A percentile compares a stretch with the other conserved stretches of the same genome.
Evolutionary conservation across 371 early-diverging fungal genomes (phyloP).

Genomic region (Mycotypha africana): DNA sequence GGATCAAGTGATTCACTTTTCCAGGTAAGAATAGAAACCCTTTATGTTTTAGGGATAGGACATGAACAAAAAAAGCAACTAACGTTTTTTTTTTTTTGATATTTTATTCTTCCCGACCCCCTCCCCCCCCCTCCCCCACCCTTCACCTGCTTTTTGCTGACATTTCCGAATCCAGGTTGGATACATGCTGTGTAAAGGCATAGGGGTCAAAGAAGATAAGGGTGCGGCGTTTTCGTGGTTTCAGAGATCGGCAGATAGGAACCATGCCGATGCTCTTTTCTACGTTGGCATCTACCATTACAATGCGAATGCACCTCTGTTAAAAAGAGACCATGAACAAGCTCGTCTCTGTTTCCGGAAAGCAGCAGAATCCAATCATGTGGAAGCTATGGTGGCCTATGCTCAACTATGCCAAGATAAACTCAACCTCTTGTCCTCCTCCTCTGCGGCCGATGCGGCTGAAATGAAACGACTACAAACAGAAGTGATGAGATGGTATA

Average conservation of each 20-base stretch:
- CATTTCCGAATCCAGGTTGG: conserved; percentile 39
- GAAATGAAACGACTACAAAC: conserved; percentile 17
- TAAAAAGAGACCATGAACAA: conserved; percentile 22
- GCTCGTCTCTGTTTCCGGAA: conserved; percentile 37
- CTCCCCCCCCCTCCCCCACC: too few species aligned
- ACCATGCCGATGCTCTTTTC: conserved; percentile 36
- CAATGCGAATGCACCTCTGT: conserved; percentile 35
- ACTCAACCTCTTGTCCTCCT: neutral
- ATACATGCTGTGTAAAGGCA: conserved; percentile 46
- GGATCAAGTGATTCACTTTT: conserved; percentile 33
- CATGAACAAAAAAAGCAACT: too few species aligned
- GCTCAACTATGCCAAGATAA: conserved; percentile 39
- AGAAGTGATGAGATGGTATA: conserved; percentile 39
- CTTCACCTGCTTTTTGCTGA: too few species aligned
- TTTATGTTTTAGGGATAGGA: too few species aligned
- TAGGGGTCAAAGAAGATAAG: conserved; percentile 41
- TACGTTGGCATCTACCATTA: conserved; percentile 43
- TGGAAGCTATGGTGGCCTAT: conserved; percentile 37
- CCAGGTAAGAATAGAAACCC: conserved; percentile 19
- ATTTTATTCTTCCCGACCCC: too few species aligned
- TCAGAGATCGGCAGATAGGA: conserved; percentile 41
- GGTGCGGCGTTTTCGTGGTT: conserved; percentile 49
- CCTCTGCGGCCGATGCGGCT: neutral
- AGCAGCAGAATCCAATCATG: conserved; percentile 39
- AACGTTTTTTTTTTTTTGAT: too few species aligned